Evolutionary conservation across 352 stramenopile species (phyloP), one percentile per base, ranked within the genome.

Genomic region (Globisporangium nagaii): DNA sequence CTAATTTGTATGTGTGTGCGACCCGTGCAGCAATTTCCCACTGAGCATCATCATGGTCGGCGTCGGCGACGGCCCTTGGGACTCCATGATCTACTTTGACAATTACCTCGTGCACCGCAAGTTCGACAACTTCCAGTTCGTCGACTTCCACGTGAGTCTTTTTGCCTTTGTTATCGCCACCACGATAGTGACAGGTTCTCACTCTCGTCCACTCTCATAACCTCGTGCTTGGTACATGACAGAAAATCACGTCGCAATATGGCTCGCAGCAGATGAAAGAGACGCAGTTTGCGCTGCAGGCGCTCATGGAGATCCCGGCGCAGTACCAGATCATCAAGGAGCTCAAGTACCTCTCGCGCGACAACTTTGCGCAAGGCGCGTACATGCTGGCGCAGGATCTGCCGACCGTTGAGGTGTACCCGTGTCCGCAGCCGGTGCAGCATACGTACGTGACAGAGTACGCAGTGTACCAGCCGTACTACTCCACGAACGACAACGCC

Each of bases 81-180:
- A 90, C 43, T 80, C 71, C 19, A 87, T 92, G 75, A 81, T 82
- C 37, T 81, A 88, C 56, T 88, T 89, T 58, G 79, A 90, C 62
- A 71, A 90, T 57, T 85, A 90, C 59, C 71, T 93, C 30, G 50
- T 80, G 25, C 63, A 88, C 60, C 75, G 81, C 51, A 74, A 83
- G 31, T 93, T 93, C 58, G 86, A 95, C 68, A 93, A 93, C 53
- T 93, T 96, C 50, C 80, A 93, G 57, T 94, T 93, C 52, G 79
- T 96, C 42, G 76, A 94, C 32, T 96, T 89, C 40, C 65, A 88
- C 57, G 67, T 79, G 58, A 53, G 71, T 63, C 7, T 22, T 22
- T n/a, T n/a, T n/a, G n/a, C n/a, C n/a, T n/a, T n/a, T n/a, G n/a
- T n/a, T n/a, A n/a, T n/a, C n/a, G n/a, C n/a, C n/a, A n/a, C n/a